Conservation (phyloP, 441 rosid species). For the Manihot esculenta region DNA sequence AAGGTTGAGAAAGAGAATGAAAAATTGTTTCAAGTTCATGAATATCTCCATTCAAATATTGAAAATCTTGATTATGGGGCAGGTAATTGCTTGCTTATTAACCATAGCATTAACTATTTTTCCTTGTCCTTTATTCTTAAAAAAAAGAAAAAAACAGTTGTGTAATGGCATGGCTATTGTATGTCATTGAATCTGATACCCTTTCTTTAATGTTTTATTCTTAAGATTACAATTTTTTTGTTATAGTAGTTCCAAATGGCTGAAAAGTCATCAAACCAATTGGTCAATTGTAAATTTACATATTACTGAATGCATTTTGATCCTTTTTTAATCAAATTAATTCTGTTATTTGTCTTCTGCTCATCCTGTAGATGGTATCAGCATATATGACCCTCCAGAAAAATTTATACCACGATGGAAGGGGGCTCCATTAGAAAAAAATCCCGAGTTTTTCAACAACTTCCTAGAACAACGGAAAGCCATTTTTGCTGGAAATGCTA, state of each 20-base stretch:
- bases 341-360: slow-evolving; percentile 20
- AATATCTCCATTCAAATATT: slow-evolving; percentile 80
- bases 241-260: slow-evolving; percentile 12
- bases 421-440: slow-evolving; percentile 63
- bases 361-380: slow-evolving; percentile 68
- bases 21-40: slow-evolving; percentile 62
- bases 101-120: slow-evolving; percentile 11
- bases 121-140: neutral
- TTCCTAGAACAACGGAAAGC: slow-evolving; percentile 51
- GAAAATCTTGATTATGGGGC: slow-evolving; percentile 93
- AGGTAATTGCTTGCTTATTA: slow-evolving; percentile 46
- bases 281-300: neutral
- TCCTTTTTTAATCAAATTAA: neutral
- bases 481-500: slow-evolving; percentile 40
- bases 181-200: neutral
- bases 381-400: slow-evolving; percentile 77
- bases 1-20: slow-evolving; percentile 80
- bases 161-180: neutral
- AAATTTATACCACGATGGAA: slow-evolving; percentile 88
- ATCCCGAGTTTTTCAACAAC: slow-evolving; percentile 52
- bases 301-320: neutral
- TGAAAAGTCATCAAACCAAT: neutral
- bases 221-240: neutral
- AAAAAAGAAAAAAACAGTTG: slow-evolving; percentile 5
- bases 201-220: neutral